Evolutionary conservation across 2,329 filamentous ascomycete species (phyloP).

Genomic region (Bipolaris cookei): DNA sequence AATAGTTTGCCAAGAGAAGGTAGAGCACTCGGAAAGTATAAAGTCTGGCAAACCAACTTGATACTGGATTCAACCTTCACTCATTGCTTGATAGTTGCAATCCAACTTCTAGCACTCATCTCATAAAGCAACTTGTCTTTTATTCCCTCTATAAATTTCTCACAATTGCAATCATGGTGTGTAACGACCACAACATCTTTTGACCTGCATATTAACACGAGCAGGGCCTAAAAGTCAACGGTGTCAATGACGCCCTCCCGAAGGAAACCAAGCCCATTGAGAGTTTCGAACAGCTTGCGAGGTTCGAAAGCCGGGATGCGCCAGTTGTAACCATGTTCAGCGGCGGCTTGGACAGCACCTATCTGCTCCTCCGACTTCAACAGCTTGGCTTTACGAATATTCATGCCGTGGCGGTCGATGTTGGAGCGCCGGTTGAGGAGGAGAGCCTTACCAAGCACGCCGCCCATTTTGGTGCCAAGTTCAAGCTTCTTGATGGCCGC

Average conservation of each 20-base stretch:
- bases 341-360: background rate
- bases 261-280: background rate
- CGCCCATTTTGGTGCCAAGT: background rate
- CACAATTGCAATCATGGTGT: too few species aligned
- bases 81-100: too few species aligned
- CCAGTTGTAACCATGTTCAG: background rate
- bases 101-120: too few species aligned
- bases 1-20: too few species aligned
- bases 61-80: too few species aligned
- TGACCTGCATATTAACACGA: too few species aligned
- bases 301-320: background rate
- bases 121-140: too few species aligned
- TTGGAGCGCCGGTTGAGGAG: background rate
- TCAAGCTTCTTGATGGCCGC: background rate
- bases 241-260: background rate
- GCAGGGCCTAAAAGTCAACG: too few species aligned
- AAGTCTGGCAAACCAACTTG: too few species aligned
- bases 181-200: too few species aligned
- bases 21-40: too few species aligned
- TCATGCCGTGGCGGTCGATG: background rate
- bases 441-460: background rate
- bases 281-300: background rate
- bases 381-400: background rate
- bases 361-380: background rate
- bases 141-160: too few species aligned